Base-by-base conservation (phyloP, 257 asterid genomes). In the Anisodus tanguticus region DNA sequence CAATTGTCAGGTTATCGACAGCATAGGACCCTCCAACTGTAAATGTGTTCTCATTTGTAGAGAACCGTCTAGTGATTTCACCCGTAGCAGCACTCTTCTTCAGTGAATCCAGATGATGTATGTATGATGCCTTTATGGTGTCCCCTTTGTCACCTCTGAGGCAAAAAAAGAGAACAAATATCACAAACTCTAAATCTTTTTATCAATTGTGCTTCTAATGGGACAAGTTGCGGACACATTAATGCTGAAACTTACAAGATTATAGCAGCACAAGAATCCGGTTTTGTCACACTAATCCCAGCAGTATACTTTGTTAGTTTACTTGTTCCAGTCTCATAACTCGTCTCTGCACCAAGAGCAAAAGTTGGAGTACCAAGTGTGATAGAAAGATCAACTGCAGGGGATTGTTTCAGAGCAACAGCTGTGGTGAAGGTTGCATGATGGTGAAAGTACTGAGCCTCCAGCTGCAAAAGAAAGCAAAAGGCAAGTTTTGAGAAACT, bases 291-390 rank as follows among this genome's bases (percentile, higher is more conserved):
- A 53, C 93, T 88, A 86, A 95, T 87, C 63, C 97, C 98, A 9
- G 95, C 98, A 35, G 90, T 94, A 88, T 95, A 95, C 85, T 95
- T 95, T 9, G 91, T 89, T 49, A 95, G 83, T 83, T 92, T 88
- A 71, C 93, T 91, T 0, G 95, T 87, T 67, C 92, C 83, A 83
- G 98, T 93, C 70, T 93, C 97, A 77, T 95, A 95, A 79, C 94
- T 89, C 45, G 97, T 97, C 89, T 95, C 98, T 49, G 95, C 97
- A 82, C 98, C 98, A 83, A 95, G 53, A 83, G 94, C 93, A 89
- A 95, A 92, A 80, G 97, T 94, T 86, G 98, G 94, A 72, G 97
- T 95, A 47, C 98, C 98, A 57, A 95, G 85, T 4, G 98, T 90
- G 69, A 90, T 85, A 0, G 98, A 90, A 37, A 92, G 87, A 87